Evolutionary conservation across 139 green algal species (phyloP).

Genomic region (Pseudopediastrum boryanum): DNA sequence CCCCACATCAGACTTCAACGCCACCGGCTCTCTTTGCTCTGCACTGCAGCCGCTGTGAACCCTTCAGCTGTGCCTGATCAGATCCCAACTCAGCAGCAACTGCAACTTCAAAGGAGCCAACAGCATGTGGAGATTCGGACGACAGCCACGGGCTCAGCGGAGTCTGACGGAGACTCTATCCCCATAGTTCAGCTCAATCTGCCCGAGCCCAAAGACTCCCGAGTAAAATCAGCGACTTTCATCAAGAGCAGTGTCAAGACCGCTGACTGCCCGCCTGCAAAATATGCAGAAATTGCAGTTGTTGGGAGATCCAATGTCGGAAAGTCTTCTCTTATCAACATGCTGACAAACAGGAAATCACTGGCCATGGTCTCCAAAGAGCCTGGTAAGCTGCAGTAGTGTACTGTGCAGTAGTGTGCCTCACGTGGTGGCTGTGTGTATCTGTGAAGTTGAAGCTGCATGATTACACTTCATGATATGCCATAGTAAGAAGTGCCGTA

Average conservation of each 20-base stretch:
- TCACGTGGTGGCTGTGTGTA: background rate
- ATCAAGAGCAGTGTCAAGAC: constrained; percentile 76
- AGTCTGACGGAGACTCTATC: too few species aligned
- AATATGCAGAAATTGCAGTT: constrained; percentile 92
- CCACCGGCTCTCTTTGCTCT: too few species aligned
- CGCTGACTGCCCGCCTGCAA: constrained; percentile 68
- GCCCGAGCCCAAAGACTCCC: constrained; percentile 34
- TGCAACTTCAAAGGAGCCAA: too few species aligned
- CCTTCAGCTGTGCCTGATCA: too few species aligned
- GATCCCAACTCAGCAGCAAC: too few species aligned
- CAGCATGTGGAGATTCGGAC: too few species aligned
- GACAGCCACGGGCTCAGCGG: too few species aligned
- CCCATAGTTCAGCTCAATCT: constrained; percentile 40
- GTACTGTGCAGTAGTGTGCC: background rate
- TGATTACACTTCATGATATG: background rate
- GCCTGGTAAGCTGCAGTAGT: constrained; percentile 70
- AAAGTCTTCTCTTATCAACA: constrained; percentile 97
- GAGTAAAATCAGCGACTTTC: constrained; percentile 59
- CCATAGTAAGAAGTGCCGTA: too few species aligned
- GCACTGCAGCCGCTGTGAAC: too few species aligned
- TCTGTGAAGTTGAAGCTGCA: background rate
- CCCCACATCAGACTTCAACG: too few species aligned
- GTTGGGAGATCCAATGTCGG: constrained; percentile 97
- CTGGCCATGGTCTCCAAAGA: constrained; percentile 93
- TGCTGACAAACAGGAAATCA: constrained; percentile 77